phyloP scores from a whole-genome alignment of 1,284 basidiomycete species.

The Trichosporon sp. region DNA sequence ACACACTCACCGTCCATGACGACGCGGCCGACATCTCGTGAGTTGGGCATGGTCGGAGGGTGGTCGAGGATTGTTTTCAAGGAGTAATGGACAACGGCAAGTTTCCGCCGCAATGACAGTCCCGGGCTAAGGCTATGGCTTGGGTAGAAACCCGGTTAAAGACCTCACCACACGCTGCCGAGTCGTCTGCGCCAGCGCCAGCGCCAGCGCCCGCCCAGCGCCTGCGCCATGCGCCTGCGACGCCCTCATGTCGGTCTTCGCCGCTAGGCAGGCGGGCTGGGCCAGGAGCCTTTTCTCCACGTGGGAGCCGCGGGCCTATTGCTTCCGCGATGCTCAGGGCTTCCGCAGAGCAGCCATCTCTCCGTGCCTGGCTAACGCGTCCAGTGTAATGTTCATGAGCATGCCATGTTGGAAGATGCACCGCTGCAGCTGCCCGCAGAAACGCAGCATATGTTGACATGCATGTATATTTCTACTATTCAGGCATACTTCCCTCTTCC shows the following conservation, averaged over 20 bases:
- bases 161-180: slow-evolving; percentile 1
- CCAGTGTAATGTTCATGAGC: neutral
- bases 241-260: neutral
- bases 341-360: neutral
- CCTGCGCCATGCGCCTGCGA: neutral
- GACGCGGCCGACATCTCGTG: slow-evolving; percentile 47
- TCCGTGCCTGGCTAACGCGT: slow-evolving; percentile 3
- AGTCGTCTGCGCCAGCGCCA: neutral
- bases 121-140: neutral
- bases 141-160: neutral
- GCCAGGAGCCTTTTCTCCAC: neutral
- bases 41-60: slow-evolving; percentile 21
- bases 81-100: neutral
- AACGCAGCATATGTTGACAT: no score
- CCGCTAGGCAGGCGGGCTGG: neutral
- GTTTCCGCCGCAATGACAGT: neutral
- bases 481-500: neutral
- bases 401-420: neutral
- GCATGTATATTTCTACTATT: neutral
- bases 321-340: neutral
- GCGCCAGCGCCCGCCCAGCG: no score
- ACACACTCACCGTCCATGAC: slow-evolving; percentile 49
- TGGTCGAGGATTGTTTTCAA: neutral
- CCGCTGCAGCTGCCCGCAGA: no score
- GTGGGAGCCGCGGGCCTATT: neutral